These are phyloP conservation scores for Aaosphaeria arxii DNA, from an alignment of 2,329 filamentous ascomycete genomes.

Conservation along the genomic window DNA sequence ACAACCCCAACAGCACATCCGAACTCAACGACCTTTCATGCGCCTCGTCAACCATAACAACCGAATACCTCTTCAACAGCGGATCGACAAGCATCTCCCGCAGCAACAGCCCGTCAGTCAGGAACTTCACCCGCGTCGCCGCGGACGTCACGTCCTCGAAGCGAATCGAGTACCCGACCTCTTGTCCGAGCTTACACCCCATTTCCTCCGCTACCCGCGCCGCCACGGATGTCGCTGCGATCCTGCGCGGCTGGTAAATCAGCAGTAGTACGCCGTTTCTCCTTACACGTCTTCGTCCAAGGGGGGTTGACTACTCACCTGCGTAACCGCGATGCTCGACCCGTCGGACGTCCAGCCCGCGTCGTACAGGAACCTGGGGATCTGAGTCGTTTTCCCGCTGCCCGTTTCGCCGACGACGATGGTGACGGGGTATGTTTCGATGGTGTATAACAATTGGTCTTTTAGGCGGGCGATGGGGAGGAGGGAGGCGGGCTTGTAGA, in stretches of 20 bases:
- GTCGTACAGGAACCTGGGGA: constrained; percentile 85
- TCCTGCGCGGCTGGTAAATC: constrained; percentile 68
- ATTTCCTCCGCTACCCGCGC: constrained; percentile 86
- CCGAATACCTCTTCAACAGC: constrained; percentile 82
- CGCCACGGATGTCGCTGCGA: constrained; percentile 88
- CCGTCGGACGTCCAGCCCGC: constrained; percentile 86
- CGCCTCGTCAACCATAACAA: constrained; percentile 97
- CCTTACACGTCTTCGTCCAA: too few species aligned
- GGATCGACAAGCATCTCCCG: constrained; percentile 93
- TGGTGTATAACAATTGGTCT: constrained; percentile 75
- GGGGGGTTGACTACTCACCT: constrained; percentile 57
- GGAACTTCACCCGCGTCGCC: constrained; percentile 85
- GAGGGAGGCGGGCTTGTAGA: constrained; percentile 80
- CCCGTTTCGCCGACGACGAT: constrained; percentile 93
- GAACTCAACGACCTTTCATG: constrained; percentile 92
- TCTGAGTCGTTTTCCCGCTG: constrained; percentile 84
- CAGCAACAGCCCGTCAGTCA: constrained; percentile 89
- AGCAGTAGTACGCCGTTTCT: constrained; percentile 2
- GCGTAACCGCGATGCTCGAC: constrained; percentile 82
- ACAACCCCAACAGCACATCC: constrained; percentile 80
- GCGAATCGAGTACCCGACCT: constrained; percentile 82
- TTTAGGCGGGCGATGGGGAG: constrained; percentile 85
- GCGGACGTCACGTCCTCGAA: constrained; percentile 90
- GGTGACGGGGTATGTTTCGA: constrained; percentile 80
- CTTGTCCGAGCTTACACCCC: constrained; percentile 80